These are phyloP conservation scores for Allomyces macrogynus DNA, from an alignment of 192 early-diverging fungal species.

Conservation along the genomic window DNA sequence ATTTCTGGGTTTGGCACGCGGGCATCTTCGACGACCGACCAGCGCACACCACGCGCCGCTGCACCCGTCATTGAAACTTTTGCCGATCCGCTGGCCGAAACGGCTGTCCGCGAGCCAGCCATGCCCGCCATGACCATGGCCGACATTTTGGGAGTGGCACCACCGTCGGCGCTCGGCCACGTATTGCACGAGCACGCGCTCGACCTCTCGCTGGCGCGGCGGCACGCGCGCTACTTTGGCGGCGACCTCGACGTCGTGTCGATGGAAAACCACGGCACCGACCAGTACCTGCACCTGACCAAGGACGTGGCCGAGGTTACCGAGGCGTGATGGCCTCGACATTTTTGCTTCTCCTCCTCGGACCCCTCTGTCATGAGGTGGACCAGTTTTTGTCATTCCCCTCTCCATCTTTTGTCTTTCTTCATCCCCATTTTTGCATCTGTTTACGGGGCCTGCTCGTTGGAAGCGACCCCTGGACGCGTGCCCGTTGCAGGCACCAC, in stretches of 20 bases:
- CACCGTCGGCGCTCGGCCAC: slow-evolving; percentile 7
- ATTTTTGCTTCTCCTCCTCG: too few relatives aligned
- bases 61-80: slow-evolving; percentile 18
- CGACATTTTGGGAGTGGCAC: slow-evolving; percentile 9
- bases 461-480: too few relatives aligned
- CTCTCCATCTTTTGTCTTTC: too few relatives aligned
- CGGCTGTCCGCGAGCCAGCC: too few relatives aligned
- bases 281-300: slow-evolving; percentile 29
- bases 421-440: too few relatives aligned
- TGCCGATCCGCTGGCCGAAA: slow-evolving; percentile 9
- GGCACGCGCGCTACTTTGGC: slow-evolving; percentile 42
- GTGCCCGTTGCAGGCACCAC: too few relatives aligned
- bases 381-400: too few relatives aligned
- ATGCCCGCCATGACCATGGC: slow-evolving; percentile 12
- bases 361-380: too few relatives aligned
- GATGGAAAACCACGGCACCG: slow-evolving; percentile 45
- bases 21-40: too few relatives aligned
- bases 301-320: neutral
- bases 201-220: slow-evolving; percentile 25
- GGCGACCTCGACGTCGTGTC: slow-evolving; percentile 39
- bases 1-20: too few relatives aligned
- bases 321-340: too few relatives aligned
- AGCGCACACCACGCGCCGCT: neutral
- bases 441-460: too few relatives aligned
- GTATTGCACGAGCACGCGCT: slow-evolving; percentile 8